These are phyloP conservation scores for Phialocephala sp. DNA, from an alignment of 2,329 filamentous ascomycete genomes.

Conservation along the genomic window DNA sequence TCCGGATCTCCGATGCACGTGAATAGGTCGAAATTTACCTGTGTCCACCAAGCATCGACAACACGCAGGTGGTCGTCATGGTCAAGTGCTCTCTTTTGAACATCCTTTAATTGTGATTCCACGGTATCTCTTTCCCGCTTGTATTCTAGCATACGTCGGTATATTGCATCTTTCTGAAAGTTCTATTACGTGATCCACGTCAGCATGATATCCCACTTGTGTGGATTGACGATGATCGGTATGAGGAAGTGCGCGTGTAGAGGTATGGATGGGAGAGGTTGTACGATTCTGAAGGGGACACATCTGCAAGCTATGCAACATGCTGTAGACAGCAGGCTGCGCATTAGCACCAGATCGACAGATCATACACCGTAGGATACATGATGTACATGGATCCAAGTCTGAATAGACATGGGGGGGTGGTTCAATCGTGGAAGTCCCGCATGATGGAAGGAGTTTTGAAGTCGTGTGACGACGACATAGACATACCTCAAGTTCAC, in stretches of 20 bases:
- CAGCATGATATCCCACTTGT: constrained; percentile 45
- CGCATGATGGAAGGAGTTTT: constrained; percentile 27
- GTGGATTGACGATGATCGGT: constrained; percentile 28
- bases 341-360: constrained; percentile 49
- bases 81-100: constrained; percentile 77
- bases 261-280: constrained; percentile 31
- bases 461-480: constrained; percentile 40
- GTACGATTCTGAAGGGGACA: constrained; percentile 34
- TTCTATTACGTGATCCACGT: constrained; percentile 58
- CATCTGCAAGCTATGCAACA: constrained; percentile 46
- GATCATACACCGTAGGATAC: constrained; percentile 34
- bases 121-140: constrained; percentile 86
- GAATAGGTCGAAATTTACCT: constrained; percentile 62
- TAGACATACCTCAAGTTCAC: constrained; percentile 74
- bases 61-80: constrained; percentile 93
- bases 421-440: constrained; percentile 23
- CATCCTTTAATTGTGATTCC: constrained; percentile 80
- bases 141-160: constrained; percentile 97
- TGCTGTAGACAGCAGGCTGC: constrained; percentile 51
- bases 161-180: constrained; percentile 95
- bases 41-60: constrained; percentile 92
- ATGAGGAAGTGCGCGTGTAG: constrained; percentile 28
- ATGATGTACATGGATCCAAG: constrained; percentile 26
- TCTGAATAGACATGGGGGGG: constrained; percentile 31
- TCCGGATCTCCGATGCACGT: background rate